Percentiles rank a stretch among this genome's conserved stretches.
Evolutionary conservation across 495 filamentous ascomycete species (phyloP).

Genomic region (Lichenothelia convexa): DNA sequence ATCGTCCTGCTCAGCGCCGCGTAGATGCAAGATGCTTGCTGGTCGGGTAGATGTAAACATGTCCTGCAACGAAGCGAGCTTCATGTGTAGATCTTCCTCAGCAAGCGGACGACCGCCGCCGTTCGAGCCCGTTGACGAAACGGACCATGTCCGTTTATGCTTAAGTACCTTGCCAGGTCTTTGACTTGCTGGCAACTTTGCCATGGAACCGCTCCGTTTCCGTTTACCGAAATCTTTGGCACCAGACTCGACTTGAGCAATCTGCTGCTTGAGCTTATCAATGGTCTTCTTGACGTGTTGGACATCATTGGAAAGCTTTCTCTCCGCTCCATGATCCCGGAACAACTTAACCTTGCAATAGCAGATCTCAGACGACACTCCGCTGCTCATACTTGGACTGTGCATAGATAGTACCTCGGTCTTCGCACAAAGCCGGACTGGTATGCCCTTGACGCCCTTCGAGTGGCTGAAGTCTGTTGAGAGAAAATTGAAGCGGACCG

Average conservation of each 20-base stretch:
- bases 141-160: constrained; percentile 90
- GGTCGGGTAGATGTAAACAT: constrained; percentile 91
- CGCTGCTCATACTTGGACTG: constrained; percentile 13
- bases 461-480: constrained; percentile 98
- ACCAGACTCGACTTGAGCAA: constrained; percentile 70
- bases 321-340: constrained; percentile 87
- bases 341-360: constrained; percentile 96
- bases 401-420: constrained; percentile 54
- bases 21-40: constrained; percentile 66
- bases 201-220: constrained; percentile 48
- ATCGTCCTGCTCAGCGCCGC: constrained; percentile 71
- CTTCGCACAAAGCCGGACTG: constrained; percentile 79
- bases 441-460: constrained; percentile 93
- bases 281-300: constrained; percentile 85
- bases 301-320: constrained; percentile 88
- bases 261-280: constrained; percentile 84
- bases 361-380: constrained; percentile 46
- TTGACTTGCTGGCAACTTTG: constrained; percentile 28
- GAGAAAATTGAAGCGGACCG: constrained; percentile 91
- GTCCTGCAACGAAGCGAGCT: constrained; percentile 68
- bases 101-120: constrained; percentile 38
- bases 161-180: constrained; percentile 63
- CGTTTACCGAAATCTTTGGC: constrained; percentile 77
- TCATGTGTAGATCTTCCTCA: constrained; percentile 79
- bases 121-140: constrained; percentile 67